Evolutionary conservation across 108 stramenopile species (phyloP).

Genomic region (Chaetoceros muelleri): DNA sequence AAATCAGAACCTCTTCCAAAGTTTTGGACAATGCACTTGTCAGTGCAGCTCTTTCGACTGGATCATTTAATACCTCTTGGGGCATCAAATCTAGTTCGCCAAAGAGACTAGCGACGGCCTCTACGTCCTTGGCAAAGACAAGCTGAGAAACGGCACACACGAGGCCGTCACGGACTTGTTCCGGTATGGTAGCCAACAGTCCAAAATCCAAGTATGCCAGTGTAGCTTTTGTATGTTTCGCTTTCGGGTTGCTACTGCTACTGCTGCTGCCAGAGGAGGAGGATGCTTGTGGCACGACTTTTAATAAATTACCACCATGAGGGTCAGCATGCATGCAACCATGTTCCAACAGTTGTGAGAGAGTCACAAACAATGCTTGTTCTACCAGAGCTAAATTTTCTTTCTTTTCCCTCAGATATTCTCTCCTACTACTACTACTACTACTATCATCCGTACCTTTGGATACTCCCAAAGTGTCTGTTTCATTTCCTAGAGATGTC

Average conservation of each 20-base stretch:
- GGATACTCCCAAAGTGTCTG: background rate
- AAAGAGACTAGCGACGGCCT: constrained; percentile 59
- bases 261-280: no score
- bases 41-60: constrained; percentile 32
- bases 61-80: constrained; percentile 34
- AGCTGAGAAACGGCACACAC: constrained; percentile 65
- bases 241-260: background rate
- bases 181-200: constrained; percentile 43
- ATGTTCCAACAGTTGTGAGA: constrained; percentile 19
- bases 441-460: background rate
- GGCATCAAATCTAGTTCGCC: constrained; percentile 64
- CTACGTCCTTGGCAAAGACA: constrained; percentile 49
- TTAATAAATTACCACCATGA: constrained; percentile 64
- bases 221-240: constrained; percentile 4
- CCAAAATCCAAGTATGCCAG: constrained; percentile 76
- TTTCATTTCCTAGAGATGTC: constrained; percentile 17
- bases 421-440: background rate
- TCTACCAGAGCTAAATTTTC: constrained; percentile 39
- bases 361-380: constrained; percentile 31
- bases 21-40: constrained; percentile 32
- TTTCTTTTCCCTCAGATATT: constrained; percentile 8
- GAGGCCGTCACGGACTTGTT: constrained; percentile 53
- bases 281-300: constrained; percentile 12
- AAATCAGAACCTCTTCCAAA: constrained; percentile 33
- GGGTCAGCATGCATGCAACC: constrained; percentile 51